Base-by-base conservation (phyloP, 2,329 filamentous ascomycete species). In the Chaetomiaceae sp. region DNA sequence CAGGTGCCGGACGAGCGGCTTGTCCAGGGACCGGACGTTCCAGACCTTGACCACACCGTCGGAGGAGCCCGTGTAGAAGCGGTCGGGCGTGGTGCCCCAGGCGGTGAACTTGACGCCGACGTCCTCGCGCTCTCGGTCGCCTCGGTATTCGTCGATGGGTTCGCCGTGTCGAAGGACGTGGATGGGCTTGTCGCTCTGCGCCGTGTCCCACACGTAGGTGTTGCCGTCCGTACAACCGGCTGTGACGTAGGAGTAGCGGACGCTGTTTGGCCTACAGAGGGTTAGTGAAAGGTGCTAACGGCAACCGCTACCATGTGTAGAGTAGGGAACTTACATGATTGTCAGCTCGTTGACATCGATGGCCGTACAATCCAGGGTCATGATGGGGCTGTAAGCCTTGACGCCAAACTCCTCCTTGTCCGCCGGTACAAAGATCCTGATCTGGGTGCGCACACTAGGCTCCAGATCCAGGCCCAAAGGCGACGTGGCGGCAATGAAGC, bases 171-270 rank as follows among this genome's bases (percentile, higher is more conserved):
- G 59, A 0, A 86, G 69, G 2, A 77, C 66, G 60, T 84, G 81
- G 20, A 83, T 75, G 0, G 81, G 77, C 34, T 71, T 67, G 58
- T 84, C 80, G n/a, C 74, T 75, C 11, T 69, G 72, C 0, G 76
- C 73, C 1, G 81, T 81, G 56, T 85, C 83, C 81, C 82, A 86
- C 1, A 86, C 73, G 55, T 85, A 85, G 0, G 80, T 78, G 8
- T 75, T 78, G 15, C 82, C 80, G 57, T 85, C 77, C 0, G 83
- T 85, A 57, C 81, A 84, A 3, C 77, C 79, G 0, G 82, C 83
- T 1, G 82, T 81, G 15, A 85, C 66, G 55, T 83, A 85, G 20
- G 74, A 73, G 55, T 75, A 75, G 0, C 63, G 43, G 1, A 61
- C 48, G 49, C 78, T 79, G 57, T 82, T 84, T 1, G 82, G 78